Percentiles rank a stretch among this genome's conserved stretches.
Evolutionary conservation across 2,329 filamentous ascomycete species (phyloP).

Genomic region (Penicillium fuscoglaucum): DNA sequence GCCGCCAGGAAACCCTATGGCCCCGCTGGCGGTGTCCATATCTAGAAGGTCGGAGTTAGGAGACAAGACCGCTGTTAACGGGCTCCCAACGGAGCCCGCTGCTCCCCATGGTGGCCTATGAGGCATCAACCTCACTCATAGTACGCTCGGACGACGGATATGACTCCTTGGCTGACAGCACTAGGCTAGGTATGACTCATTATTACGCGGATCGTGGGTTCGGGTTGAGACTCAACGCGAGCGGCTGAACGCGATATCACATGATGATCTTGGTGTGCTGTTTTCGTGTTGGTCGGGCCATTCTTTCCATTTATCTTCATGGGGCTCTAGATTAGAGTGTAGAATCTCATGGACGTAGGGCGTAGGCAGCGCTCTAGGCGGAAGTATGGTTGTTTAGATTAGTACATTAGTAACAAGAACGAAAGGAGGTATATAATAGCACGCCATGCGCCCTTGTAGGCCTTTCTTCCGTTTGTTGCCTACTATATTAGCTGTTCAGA

Average conservation of each 20-base stretch:
- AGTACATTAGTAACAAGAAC: no score
- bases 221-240: conserved; percentile 1
- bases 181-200: conserved; percentile 5
- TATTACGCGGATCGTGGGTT: background rate
- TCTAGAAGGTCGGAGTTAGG: conserved; percentile 7
- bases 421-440: background rate
- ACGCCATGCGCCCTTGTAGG: background rate
- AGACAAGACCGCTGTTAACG: conserved; percentile 1
- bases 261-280: background rate
- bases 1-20: background rate
- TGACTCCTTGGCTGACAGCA: background rate
- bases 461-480: background rate
- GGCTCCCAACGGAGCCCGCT: background rate
- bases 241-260: conserved; percentile 8
- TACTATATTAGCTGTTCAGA: no score
- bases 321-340: background rate
- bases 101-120: background rate
- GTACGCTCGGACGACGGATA: background rate
- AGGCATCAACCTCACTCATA: background rate
- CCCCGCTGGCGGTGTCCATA: conserved; percentile 8
- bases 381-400: background rate
- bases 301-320: background rate
- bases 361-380: background rate
- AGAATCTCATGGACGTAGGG: background rate
- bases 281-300: background rate